Base-by-base conservation (phyloP, 495 filamentous ascomycete species). In the Lepidopterella palustris region DNA sequence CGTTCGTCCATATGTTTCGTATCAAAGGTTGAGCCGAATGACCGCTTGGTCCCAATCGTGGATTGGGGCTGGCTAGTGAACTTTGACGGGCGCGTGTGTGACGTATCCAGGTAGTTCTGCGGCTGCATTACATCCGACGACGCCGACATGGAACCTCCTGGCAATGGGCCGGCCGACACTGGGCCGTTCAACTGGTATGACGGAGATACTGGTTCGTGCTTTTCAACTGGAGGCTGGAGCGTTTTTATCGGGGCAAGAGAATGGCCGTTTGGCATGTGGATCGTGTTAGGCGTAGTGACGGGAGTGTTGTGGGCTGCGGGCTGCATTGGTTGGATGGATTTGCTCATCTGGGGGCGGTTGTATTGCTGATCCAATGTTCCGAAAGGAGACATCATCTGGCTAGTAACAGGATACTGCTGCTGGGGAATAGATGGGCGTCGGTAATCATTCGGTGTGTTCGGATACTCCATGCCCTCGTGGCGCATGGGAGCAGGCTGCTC, bases 1-100 rank as follows among this genome's bases (percentile, higher is more conserved):
- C 66, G 70, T 31, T 71, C 64, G 13, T 63, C 61, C 26, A 73
- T 54, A 57, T 72, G 67, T 23, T 60, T 45, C 2, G 69, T 70
- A 39, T 71, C 61, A 40, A 72, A 70, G 1, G 63, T 65, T 51
- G 51, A 58, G 21, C 57, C 61, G 57, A 62, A 73, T 28, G 68
- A 49, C 27, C 72, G 72, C 52, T 74, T 74, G 20, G 55, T 53
- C 25, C 63, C 65, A 10, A 55, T 15, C 13, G 40, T 21, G 39
- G 57, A 54, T 15, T 48, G 65, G 47, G 50, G 56, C 18, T 55
- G 60, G 53, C 25, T 39, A 57, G 53, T 18, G 55, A 39, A 39
- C 42, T 59, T 54, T 47, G 57, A 27, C 57, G 59, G 45, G 61
- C 11, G 6, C 59, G 25, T 13, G 55, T 25, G 58, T 45, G 40